Evolutionary conservation across 1,139 yeast genomes (phyloP), one percentile per base, ranked within the genome.

Genomic region (Blastobotrys raffinosifermentans): DNA sequence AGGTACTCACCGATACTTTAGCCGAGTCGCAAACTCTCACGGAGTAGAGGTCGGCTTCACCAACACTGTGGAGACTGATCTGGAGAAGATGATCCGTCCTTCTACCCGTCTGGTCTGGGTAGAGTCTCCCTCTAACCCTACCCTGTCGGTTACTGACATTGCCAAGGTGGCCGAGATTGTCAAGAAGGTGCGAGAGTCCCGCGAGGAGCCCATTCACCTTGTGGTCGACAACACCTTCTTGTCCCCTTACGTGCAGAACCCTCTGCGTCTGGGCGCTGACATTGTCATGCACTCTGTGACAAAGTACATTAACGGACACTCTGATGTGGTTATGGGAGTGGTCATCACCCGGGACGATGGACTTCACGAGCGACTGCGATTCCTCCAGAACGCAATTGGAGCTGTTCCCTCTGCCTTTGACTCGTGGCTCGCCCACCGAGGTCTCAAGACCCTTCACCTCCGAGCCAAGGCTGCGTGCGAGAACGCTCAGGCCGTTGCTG

Each of bases 161-260:
- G 58, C 69, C 39, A 69, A 67, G 47, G 83, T 83, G 25, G 72
- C 80, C 35, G 54, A 63, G 31, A 64, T 75, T 44, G 71, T 80
- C 52, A 60, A 61, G 49, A 53, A 58, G 21, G 73, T 70, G 53
- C 69, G 77, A 53, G 61, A 57, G 23, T 43, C 61, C 31, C 53
- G 60, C 26, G 63, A 66, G 46, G 73, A 75, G 44, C 66, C 65
- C 38, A 69, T 84, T 45, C 59, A 71, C 40, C 70, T 85, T 49
- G 94, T 80, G 29, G 95, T 86, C 42, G 97, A 89, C 69, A 84
- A 91, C 70, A 89, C 97, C 23, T 87, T 89, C 73, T 72, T 89
- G 57, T 86, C 96, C 14, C 96, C 96, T 51, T 91, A 91, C 63
- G 67, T 85, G 56, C 84, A 89, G 46, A 84, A 85, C 69, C 95